Percentiles rank a stretch among this genome's conserved stretches.
phyloP scores from a whole-genome alignment of 148 eudicot species.

The Silene latifolia region DNA sequence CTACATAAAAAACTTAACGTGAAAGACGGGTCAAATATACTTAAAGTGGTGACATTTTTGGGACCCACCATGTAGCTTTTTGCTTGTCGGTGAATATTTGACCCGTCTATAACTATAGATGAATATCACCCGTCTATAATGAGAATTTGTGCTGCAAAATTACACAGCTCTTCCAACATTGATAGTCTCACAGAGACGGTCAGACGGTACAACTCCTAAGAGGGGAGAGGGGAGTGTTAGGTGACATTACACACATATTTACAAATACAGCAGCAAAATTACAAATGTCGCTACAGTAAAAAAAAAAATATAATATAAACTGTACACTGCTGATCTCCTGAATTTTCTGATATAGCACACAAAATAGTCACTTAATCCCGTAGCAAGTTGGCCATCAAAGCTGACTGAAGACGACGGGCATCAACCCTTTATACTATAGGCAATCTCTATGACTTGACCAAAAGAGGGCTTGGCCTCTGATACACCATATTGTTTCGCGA shows the following conservation, averaged over 20 bases:
- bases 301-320: background rate
- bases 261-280: background rate
- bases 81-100: no score
- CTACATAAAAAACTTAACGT: no score
- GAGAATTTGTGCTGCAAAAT: no score
- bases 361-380: background rate
- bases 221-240: background rate
- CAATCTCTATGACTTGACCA: constrained; percentile 18
- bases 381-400: background rate
- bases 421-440: background rate
- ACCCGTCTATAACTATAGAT: no score
- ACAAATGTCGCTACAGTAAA: background rate
- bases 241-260: background rate
- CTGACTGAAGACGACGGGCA: background rate
- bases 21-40: no score
- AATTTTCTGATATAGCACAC: background rate
- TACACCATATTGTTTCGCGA: background rate
- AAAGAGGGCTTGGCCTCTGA: constrained; percentile 22
- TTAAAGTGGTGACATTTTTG: no score
- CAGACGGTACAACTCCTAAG: background rate
- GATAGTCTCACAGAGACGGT: no score
- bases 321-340: constrained; percentile 18
- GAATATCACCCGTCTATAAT: no score
- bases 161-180: no score
- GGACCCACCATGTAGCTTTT: no score